Evolutionary conservation across 495 filamentous ascomycete species (phyloP), one percentile per base, ranked within the genome.

Genomic region (Stereocaulon alpinum): DNA sequence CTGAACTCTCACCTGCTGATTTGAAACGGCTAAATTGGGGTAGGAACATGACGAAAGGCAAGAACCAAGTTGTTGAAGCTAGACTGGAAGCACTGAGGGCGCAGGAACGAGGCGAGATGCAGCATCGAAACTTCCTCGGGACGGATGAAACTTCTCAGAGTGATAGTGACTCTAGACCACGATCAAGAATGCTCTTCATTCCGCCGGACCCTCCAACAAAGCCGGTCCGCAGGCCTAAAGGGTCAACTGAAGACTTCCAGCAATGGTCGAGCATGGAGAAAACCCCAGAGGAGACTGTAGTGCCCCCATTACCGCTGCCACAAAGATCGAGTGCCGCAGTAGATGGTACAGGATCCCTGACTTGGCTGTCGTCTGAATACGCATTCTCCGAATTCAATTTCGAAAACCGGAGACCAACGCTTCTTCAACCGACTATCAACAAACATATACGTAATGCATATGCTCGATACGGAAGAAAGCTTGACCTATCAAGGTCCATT

Each of bases 321-420:
- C 18, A 11, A n/a, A 29, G 11, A 11, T 27, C 45, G 0, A 9
- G 9, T n/a, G 12, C 14, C n/a, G 12, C 32, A 14, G 45, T n/a
- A 24, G 22, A 40, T 40, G 27, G 6, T 12, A 4, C 20, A 4
- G 1, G 2, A n/a, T 51, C 56, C 14, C 29, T 58, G n/a, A 42
- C 11, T 49, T 58, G 56, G 58, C 32, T 60, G 14, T 48, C 58
- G 15, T 37, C 48, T 30, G 18, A 47, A 14, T 60, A 44, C 54
- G 40, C 58, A n/a, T 60, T 60, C 30, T 42, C 48, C 1, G 50
- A 52, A 20, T 45, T 43, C 49, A 60, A 60, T n/a, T 60, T 37
- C 32, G 58, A 60, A 48, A 49, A 54, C 27, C 17, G 45, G 10
- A 52, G 58, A 34, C 58, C 58, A 24, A 54, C 48, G 11, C 20